Evolutionary conservation across 1,284 basidiomycete genomes (phyloP).

Genomic region (Amylostereum areolatum): DNA sequence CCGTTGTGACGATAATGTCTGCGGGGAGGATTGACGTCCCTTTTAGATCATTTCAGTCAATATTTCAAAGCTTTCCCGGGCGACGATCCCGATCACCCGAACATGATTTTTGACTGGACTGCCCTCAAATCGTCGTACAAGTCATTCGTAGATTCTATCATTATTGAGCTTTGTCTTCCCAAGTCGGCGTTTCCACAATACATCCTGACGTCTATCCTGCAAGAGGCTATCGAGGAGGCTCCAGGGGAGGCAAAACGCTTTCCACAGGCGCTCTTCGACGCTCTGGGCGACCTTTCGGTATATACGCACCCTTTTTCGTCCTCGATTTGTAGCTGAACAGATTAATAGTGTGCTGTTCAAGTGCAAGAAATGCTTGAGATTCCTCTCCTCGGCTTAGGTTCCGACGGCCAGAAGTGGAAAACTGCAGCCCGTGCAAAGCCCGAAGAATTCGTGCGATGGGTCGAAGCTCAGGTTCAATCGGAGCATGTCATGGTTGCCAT

Average conservation of each 20-base stretch:
- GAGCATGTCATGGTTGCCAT: slow-evolving; percentile 44
- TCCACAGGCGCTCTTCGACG: slow-evolving; percentile 70
- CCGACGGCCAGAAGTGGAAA: slow-evolving; percentile 45
- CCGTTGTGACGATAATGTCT: not conserved
- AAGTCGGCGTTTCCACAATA: slow-evolving; percentile 55
- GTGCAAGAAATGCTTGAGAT: slow-evolving; percentile 56
- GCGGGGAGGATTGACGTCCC: too few species aligned
- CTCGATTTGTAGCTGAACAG: not conserved
- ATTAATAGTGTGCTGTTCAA: slow-evolving; percentile 49
- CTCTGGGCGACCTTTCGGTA: slow-evolving; percentile 72
- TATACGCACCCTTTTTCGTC: slow-evolving; percentile 10
- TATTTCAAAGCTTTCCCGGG: slow-evolving; percentile 54
- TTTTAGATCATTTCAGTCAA: slow-evolving; percentile 53
- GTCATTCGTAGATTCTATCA: slow-evolving; percentile 74
- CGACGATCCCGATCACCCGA: slow-evolving; percentile 33
- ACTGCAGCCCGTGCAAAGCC: slow-evolving; percentile 44
- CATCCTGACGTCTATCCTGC: slow-evolving; percentile 57
- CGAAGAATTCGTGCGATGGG: slow-evolving; percentile 53
- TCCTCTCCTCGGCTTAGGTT: slow-evolving; percentile 38
- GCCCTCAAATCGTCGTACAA: slow-evolving; percentile 53
- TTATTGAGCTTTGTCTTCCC: slow-evolving; percentile 73
- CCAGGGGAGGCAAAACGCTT: slow-evolving; percentile 67
- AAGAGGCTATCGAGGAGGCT: slow-evolving; percentile 62
- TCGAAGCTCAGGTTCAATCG: slow-evolving; percentile 60
- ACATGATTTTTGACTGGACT: slow-evolving; percentile 55